Conservation (phyloP, 805 yeast species). For the Candida takata region DNA sequence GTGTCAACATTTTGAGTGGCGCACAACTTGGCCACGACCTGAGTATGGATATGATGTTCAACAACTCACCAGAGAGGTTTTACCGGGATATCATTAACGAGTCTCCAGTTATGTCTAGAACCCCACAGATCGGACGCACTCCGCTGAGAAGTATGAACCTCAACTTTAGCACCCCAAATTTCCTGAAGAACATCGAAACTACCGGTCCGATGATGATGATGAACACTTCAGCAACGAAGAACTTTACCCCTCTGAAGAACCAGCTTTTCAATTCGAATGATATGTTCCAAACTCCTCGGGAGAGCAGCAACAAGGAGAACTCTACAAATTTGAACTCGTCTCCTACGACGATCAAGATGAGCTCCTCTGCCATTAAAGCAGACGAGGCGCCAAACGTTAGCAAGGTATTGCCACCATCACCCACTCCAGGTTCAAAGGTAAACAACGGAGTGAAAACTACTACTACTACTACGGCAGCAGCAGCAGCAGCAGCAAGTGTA, state of each 20-base stretch:
- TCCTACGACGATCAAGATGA: conserved; percentile 24
- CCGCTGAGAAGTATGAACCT: conserved; percentile 18
- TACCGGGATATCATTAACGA: conserved; percentile 23
- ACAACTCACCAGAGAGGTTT: conserved; percentile 24
- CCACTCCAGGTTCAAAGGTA: conserved; percentile 20
- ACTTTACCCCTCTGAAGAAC: conserved; percentile 22
- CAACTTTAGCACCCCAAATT: conserved; percentile 23
- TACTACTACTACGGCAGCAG: too few relatives aligned
- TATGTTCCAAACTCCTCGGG: conserved; percentile 19
- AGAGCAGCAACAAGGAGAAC: conserved; percentile 8
- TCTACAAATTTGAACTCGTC: conserved; percentile 18
- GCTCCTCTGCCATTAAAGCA: conserved; percentile 22
- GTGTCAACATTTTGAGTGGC: neutral
- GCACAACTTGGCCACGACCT: conserved; percentile 5
- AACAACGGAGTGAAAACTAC: too few relatives aligned
- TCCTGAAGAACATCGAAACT: conserved; percentile 18
- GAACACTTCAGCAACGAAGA: conserved; percentile 5
- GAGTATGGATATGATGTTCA: conserved; percentile 7
- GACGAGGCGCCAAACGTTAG: conserved; percentile 6
- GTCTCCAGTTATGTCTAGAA: conserved; percentile 20
- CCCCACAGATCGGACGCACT: conserved; percentile 22
- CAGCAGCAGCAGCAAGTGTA: conserved; percentile 15
- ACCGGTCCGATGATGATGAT: neutral
- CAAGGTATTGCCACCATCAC: conserved; percentile 17
- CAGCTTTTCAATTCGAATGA: conserved; percentile 16